Percentiles rank a stretch among this genome's conserved stretches.
These are phyloP conservation scores for Aureobasidium zeae DNA, from an alignment of 2,329 filamentous ascomycete genomes.

Conservation along the genomic window DNA sequence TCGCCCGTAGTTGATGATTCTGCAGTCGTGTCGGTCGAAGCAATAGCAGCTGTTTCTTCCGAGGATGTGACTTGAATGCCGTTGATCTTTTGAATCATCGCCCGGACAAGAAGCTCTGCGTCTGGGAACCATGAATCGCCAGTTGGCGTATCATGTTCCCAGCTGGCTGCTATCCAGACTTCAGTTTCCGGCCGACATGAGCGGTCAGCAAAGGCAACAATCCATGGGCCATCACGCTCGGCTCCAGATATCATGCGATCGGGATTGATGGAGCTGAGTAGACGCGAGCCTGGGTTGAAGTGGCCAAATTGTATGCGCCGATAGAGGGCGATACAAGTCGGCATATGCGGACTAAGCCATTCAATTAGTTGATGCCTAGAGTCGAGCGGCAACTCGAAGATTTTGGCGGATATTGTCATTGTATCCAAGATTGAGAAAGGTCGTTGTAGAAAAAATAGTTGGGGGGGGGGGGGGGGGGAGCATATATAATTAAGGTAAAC, in stretches of 20 bases:
- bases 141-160: conserved; percentile 21
- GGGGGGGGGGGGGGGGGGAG: too few species aligned
- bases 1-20: background rate
- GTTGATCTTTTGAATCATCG: background rate
- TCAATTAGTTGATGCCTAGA: conserved; percentile 29
- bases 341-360: conserved; percentile 44
- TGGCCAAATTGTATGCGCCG: conserved; percentile 53
- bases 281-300: conserved; percentile 35
- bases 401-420: background rate
- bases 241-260: background rate
- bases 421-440: too few species aligned
- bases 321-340: conserved; percentile 51
- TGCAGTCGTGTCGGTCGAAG: background rate
- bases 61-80: background rate
- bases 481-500: too few species aligned
- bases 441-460: too few species aligned
- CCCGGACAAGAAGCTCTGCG: background rate
- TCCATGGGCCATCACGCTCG: conserved; percentile 26
- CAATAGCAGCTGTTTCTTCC: background rate
- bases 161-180: conserved; percentile 48
- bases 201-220: conserved; percentile 55
- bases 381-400: conserved; percentile 2
- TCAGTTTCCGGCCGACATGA: conserved; percentile 54
- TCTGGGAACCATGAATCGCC: background rate
- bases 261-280: conserved; percentile 33